Evolutionary conservation across 2,329 filamentous ascomycete species (phyloP), one percentile per base, ranked within the genome.

Genomic region (Ophiostoma montium): DNA sequence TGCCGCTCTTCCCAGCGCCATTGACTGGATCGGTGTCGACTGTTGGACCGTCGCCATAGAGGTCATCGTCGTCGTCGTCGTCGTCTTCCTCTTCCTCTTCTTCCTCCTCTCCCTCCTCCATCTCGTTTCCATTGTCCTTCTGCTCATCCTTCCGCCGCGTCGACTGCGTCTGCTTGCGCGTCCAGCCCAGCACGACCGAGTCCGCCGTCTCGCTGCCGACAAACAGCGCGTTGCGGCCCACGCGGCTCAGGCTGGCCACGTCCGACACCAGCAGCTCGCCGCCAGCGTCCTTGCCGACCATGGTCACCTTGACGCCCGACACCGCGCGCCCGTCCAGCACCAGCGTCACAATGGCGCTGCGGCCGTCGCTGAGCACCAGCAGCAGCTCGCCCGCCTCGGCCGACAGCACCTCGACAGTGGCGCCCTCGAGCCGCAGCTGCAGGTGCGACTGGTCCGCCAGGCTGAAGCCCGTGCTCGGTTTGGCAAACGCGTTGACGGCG

Each of bases 311-410:
- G 53, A 98, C 71, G 1, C 87, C 88, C 23, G 89, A 94, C 2
- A 98, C 87, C 2, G 86, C 94, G 49, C 92, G 78, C 15, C 94
- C 92, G 61, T 95, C 89, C 53, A 95, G 77, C 49, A 80, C 81
- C 67, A 98, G 95, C 15, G 76, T 82, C 12, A 96, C 65, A 19
- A 92, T 74, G 10, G 79, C 79, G 44, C 95, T 70, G 18, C 76
- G 74, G 0, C 92, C 92, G 57, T 83, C 80, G 50, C 78, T 78
- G 23, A 94, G 72, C 7, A 92, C 75, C 32, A 98, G 70, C n/a
- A 98, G 69, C 53, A 96, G 72, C 59, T 96, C 89, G 2, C 87
- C 86, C 27, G 76, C 80, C 47, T 88, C 83, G 15, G 78, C 72
- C 3, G 83, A 85, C 6, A 98, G 67, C 35, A 83, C 73, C 55